Evolutionary conservation across 1,139 yeast species (phyloP).

Genomic region (Hemisphaericaspora lyxosophila): DNA sequence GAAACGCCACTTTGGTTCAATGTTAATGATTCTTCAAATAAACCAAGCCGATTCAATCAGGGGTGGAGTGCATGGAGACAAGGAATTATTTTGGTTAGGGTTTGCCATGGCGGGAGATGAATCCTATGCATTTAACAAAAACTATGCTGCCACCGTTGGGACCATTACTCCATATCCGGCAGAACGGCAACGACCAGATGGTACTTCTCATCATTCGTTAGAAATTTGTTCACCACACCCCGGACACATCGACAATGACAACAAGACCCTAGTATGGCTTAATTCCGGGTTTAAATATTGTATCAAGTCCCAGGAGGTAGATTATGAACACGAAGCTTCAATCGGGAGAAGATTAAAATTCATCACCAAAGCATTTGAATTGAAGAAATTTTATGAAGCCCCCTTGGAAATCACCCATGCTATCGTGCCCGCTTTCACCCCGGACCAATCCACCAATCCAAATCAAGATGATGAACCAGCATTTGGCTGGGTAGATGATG

Average conservation of each 20-base stretch:
- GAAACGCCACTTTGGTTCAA: constrained; percentile 27
- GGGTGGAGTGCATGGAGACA: constrained; percentile 32
- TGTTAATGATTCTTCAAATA: constrained; percentile 30
- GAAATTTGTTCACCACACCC: constrained; percentile 47
- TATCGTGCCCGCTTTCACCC: constrained; percentile 29
- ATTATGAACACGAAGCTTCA: constrained; percentile 25
- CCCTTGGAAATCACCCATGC: constrained; percentile 25
- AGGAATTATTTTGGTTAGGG: constrained; percentile 37
- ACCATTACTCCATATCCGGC: constrained; percentile 21
- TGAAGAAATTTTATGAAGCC: constrained; percentile 21
- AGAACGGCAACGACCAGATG: constrained; percentile 24
- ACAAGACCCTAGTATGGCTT: constrained; percentile 26
- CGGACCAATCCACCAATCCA: constrained; percentile 16
- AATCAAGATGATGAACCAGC: constrained; percentile 30
- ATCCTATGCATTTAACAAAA: constrained; percentile 28
- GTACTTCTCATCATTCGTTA: constrained; percentile 17
- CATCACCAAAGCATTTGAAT: constrained; percentile 20
- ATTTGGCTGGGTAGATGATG: constrained; percentile 30
- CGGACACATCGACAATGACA: constrained; percentile 35
- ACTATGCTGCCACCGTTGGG: constrained; percentile 33
- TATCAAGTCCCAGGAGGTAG: constrained; percentile 22
- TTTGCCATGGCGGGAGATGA: constrained; percentile 36
- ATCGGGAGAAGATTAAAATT: constrained; percentile 18
- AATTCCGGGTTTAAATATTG: constrained; percentile 32
- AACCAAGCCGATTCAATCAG: constrained; percentile 26